phyloP scores from a whole-genome alignment of 331 rosid genomes.

The Ulmus americana region DNA sequence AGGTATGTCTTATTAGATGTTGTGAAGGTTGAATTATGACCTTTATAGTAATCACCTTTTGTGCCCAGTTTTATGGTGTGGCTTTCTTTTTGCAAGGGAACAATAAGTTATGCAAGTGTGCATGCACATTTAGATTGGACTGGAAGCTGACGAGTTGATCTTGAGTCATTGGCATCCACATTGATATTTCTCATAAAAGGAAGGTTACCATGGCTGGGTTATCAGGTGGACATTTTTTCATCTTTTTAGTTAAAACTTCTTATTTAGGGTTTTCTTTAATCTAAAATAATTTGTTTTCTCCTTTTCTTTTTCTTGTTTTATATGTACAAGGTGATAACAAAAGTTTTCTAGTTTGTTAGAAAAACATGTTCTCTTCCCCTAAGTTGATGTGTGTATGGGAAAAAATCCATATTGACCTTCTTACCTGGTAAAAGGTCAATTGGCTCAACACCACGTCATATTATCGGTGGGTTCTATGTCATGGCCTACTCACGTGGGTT shows the following conservation, averaged over 20 bases:
- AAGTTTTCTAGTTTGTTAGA: conserved; percentile 92
- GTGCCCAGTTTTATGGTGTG: conserved; percentile 11
- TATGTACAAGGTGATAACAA: conserved; percentile 81
- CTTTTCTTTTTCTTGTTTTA: neutral
- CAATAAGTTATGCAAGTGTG: conserved; percentile 92
- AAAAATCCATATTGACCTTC: too few relatives aligned
- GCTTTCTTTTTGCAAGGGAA: conserved; percentile 59
- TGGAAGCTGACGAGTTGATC: conserved; percentile 85
- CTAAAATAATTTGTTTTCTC: neutral
- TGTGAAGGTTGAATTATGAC: neutral
- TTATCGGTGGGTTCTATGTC: too few relatives aligned
- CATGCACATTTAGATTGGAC: conserved; percentile 96
- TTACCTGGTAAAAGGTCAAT: too few relatives aligned
- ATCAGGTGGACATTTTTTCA: conserved; percentile 45
- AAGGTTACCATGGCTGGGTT: conserved; percentile 95
- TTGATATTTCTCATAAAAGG: conserved; percentile 82
- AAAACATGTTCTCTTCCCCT: conserved; percentile 83
- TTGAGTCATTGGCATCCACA: conserved; percentile 81
- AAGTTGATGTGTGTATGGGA: conserved; percentile 53
- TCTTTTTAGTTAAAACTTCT: neutral
- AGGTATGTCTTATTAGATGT: conserved; percentile 39
- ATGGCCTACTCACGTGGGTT: too few relatives aligned
- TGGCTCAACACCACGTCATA: too few relatives aligned
- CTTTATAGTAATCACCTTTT: neutral
- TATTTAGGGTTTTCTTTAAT: conserved; percentile 14